Evolutionary conservation across 306 rosid genomes (phyloP), one percentile per base, ranked within the genome.

Genomic region (Quercus parvula): DNA sequence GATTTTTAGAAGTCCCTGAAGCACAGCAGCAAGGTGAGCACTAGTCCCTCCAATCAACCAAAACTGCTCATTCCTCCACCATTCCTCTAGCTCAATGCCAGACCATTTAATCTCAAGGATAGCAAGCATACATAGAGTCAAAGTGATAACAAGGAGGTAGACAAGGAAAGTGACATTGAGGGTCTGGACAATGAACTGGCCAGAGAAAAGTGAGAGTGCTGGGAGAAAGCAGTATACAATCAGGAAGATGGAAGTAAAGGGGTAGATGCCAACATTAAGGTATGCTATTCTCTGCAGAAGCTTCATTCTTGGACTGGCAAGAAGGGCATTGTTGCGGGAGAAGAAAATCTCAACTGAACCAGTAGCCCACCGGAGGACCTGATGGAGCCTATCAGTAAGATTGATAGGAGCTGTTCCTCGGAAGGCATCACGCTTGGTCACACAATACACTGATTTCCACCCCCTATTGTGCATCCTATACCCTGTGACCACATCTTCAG

Each of bases 61-160:
- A 71, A 94, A 94, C 77, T 94, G 99, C 81, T 94, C 99, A 3
- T 94, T 94, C 74, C 99, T 91, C 99, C 99, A 94, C 99, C 99
- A 94, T 73, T 92, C 99, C 84, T 94, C 99, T 4, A 95, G 89
- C 75, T 92, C 97, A 22, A 95, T 91, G 25, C 99, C 99, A 0
- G 99, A 91, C 99, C 99, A 95, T 81, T 83, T 89, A 27, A 95
- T 90, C 86, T 95, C 99, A 11, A 95, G 99, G 44, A 95, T 87
- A 0, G 99, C 99, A 3, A 95, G 99, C 88, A 92, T 78, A 80
- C 92, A 91, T 19, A 95, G 57, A 0, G 98, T 95, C 74, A 95
- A 78, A 0, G 94, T 87, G 73, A 95, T 91, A 77, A 79, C 75
- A 51, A 95, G 81, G 70, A 95, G 99, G 75, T 95, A 95, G 25